Evolutionary conservation across 345 rosid genomes (phyloP).

Genomic region (Punica granatum): DNA sequence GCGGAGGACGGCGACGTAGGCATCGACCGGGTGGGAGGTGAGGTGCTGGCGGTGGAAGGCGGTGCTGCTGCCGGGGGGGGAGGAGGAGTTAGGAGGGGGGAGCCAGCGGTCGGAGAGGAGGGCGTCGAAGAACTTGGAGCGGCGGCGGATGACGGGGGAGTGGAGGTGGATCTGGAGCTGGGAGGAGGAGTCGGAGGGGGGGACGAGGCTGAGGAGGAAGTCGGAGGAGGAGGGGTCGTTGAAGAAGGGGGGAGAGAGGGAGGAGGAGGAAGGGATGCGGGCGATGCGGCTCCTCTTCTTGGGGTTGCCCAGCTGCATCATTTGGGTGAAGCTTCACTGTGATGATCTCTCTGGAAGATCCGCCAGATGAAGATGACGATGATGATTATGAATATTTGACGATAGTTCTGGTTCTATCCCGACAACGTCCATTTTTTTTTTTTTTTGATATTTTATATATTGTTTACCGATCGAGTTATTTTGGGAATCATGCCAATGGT

Average conservation of each 20-base stretch:
- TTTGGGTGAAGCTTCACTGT: background rate
- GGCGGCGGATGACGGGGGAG: constrained; percentile 36
- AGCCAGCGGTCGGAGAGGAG: constrained; percentile 63
- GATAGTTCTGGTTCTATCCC: too few species aligned
- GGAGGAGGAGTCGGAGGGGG: constrained; percentile 10
- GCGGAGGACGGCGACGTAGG: constrained; percentile 33
- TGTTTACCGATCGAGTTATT: too few species aligned
- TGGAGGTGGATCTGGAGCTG: constrained; percentile 44
- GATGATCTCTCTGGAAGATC: background rate
- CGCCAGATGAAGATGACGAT: background rate
- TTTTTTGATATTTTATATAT: too few species aligned
- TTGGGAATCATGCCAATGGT: too few species aligned
- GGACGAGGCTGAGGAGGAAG: constrained; percentile 1
- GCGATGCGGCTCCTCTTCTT: constrained; percentile 3
- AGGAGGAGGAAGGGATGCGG: constrained; percentile 16
- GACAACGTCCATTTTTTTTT: too few species aligned
- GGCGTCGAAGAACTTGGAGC: constrained; percentile 55
- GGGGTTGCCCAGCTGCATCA: background rate
- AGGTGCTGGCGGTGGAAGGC: constrained; percentile 17
- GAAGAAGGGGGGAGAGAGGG: constrained; percentile 16
- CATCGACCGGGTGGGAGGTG: constrained; percentile 22
- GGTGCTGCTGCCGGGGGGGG: background rate
- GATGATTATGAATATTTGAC: too few species aligned
- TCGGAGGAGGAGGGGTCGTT: constrained; percentile 6
- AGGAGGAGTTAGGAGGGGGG: constrained; percentile 8